A percentile compares a stretch with the other conserved stretches of the same genome.
Conservation (phyloP, 768 basidiomycete genomes). For the Trametes maxima region DNA sequence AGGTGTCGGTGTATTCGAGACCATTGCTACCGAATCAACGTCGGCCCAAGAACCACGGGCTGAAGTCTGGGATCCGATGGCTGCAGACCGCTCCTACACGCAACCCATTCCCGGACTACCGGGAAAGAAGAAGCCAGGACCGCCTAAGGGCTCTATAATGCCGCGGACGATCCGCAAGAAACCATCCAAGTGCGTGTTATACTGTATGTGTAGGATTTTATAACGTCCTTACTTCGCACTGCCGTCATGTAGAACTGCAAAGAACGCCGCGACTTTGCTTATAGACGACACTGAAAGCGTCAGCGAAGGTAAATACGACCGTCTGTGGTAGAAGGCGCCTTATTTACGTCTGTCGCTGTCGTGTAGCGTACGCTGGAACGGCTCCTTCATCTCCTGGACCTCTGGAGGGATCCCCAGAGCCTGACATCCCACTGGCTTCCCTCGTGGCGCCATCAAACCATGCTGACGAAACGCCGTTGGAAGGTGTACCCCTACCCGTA, state of each 20-base stretch:
- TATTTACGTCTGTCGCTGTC: conserved; percentile 13
- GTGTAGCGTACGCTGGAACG: conserved; percentile 62
- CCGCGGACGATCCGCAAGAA: conserved; percentile 36
- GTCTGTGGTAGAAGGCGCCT: conserved; percentile 6
- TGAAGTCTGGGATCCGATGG: conserved; percentile 23
- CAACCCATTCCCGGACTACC: conserved; percentile 3
- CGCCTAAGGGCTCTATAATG: conserved; percentile 29
- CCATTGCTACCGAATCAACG: conserved; percentile 39
- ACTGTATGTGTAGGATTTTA: not conserved
- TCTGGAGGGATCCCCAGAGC: conserved; percentile 43
- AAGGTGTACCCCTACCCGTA: conserved; percentile 63
- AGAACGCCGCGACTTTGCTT: conserved; percentile 21
- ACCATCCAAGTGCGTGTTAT: conserved; percentile 31
- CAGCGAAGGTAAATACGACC: conserved; percentile 56
- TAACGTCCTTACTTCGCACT: no score
- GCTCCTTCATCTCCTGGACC: conserved; percentile 73
- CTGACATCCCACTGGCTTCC: conserved; percentile 25
- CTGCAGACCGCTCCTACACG: not conserved
- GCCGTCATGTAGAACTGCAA: conserved; percentile 20
- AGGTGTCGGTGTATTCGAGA: conserved; percentile 37
- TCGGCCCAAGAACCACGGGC: conserved; percentile 13
- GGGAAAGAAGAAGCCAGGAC: conserved; percentile 29
- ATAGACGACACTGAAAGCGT: conserved; percentile 50
- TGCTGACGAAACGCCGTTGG: conserved; percentile 52
- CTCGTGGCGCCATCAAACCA: conserved; percentile 11